Evolutionary conservation across 495 filamentous ascomycete species (phyloP).

Genomic region (Cercophora samala): DNA sequence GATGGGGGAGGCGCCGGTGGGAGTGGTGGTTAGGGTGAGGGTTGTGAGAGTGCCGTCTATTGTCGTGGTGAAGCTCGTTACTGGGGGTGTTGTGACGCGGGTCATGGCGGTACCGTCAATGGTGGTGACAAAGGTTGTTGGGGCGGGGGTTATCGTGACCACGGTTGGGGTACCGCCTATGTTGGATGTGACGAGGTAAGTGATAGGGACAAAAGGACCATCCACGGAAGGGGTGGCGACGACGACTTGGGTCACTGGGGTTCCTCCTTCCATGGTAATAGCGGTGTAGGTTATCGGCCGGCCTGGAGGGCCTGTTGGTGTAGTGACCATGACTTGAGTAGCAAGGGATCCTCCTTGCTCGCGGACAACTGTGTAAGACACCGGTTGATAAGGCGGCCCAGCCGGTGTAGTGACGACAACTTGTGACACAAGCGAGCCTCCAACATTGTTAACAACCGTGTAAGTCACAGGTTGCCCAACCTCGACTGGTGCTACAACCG

Average conservation of each 20-base stretch:
- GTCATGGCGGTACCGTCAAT: conserved; percentile 30
- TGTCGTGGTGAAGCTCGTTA: conserved; percentile 31
- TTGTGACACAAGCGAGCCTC: conserved; percentile 20
- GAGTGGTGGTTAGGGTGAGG: conserved; percentile 27
- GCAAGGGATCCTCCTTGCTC: conserved; percentile 21
- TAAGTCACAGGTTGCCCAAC: conserved; percentile 21
- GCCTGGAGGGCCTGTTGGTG: conserved; percentile 15
- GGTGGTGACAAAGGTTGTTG: conserved; percentile 30
- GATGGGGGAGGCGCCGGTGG: conserved; percentile 27
- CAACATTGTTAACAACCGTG: conserved; percentile 20
- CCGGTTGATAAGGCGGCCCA: conserved; percentile 17
- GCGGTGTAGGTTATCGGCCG: conserved; percentile 22
- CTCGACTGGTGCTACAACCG: conserved; percentile 9
- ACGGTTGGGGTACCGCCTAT: conserved; percentile 32
- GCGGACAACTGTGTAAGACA: conserved; percentile 21
- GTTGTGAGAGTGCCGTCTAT: conserved; percentile 29
- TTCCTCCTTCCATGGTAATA: conserved; percentile 22
- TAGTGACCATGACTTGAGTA: conserved; percentile 20
- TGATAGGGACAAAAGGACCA: conserved; percentile 20
- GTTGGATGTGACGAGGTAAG: conserved; percentile 24
- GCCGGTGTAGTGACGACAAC: conserved; percentile 19
- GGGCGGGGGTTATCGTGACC: conserved; percentile 21
- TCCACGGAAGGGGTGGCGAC: conserved; percentile 22
- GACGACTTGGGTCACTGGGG: conserved; percentile 23
- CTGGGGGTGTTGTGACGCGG: conserved; percentile 26